phyloP scores from a whole-genome alignment of 208 protist genomes.

The Crithidia expoeki region DNA sequence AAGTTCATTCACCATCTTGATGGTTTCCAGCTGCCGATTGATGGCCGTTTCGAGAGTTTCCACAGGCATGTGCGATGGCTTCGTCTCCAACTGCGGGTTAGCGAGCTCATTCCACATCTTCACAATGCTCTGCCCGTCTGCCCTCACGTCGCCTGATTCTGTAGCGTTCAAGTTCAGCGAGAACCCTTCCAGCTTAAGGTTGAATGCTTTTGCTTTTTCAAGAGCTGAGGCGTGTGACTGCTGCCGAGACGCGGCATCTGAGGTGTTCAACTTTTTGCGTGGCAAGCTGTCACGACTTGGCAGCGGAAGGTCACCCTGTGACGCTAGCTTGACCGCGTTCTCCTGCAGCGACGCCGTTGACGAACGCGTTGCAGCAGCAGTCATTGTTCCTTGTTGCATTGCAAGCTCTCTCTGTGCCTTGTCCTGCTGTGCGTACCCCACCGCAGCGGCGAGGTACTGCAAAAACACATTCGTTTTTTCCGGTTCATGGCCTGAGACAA shows the following conservation, averaged over 20 bases:
- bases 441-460: slow-evolving; percentile 77
- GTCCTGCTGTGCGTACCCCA: slow-evolving; percentile 81
- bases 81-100: slow-evolving; percentile 40
- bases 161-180: slow-evolving; percentile 57
- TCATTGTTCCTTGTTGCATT: slow-evolving; percentile 12
- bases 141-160: slow-evolving; percentile 33
- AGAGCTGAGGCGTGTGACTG: slow-evolving; percentile 7
- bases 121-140: slow-evolving; percentile 67
- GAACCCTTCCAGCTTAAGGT: slow-evolving; percentile 60
- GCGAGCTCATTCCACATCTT: slow-evolving; percentile 82
- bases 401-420: slow-evolving; percentile 41
- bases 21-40: slow-evolving; percentile 66
- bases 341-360: slow-evolving; percentile 10
- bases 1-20: slow-evolving; percentile 63
- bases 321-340: neutral
- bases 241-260: neutral
- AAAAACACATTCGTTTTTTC: slow-evolving; percentile 92
- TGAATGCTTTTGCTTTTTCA: slow-evolving; percentile 42
- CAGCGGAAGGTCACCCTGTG: slow-evolving; percentile 6
- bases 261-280: slow-evolving; percentile 31
- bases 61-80: slow-evolving; percentile 52
- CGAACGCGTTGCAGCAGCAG: slow-evolving; percentile 1
- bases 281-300: slow-evolving; percentile 29
- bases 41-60: slow-evolving; percentile 85
- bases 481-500: slow-evolving; percentile 85